Evolutionary conservation across 306 rosid species (phyloP).

Genomic region (Sicyos baderoa): DNA sequence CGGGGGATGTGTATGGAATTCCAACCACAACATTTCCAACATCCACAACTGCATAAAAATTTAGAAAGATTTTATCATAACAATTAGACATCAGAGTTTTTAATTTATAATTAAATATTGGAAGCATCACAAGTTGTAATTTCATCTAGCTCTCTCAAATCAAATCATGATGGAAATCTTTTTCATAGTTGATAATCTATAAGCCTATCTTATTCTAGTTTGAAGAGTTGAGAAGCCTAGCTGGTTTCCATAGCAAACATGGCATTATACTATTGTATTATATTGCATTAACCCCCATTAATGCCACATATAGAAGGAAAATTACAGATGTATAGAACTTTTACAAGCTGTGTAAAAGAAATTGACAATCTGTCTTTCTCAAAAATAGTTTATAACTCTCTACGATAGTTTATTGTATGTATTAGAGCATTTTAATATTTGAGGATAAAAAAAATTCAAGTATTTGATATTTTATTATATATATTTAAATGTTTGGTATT

Average conservation of each 20-base stretch:
- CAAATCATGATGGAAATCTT: background rate
- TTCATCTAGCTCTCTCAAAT: slow-evolving; percentile 2
- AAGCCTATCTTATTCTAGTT: background rate
- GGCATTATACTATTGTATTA: background rate
- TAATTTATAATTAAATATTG: background rate
- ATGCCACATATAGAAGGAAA: background rate
- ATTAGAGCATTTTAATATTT: too few species aligned
- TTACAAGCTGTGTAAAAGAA: background rate
- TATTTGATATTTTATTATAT: background rate
- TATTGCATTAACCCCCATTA: background rate
- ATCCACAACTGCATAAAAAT: background rate
- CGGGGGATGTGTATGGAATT: slow-evolving; percentile 8
- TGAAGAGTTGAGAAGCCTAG: background rate
- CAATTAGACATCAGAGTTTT: background rate
- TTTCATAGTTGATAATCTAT: background rate
- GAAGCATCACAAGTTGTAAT: background rate
- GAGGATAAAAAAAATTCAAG: background rate
- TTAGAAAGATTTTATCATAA: background rate
- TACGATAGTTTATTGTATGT: too few species aligned
- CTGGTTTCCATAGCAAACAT: background rate
- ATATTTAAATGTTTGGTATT: background rate
- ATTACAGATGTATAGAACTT: background rate
- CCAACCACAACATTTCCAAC: slow-evolving; percentile 10
- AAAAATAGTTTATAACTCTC: background rate
- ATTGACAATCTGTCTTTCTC: background rate